Evolutionary conservation across 345 rosid genomes (phyloP).

Genomic region (Populus nigra): DNA sequence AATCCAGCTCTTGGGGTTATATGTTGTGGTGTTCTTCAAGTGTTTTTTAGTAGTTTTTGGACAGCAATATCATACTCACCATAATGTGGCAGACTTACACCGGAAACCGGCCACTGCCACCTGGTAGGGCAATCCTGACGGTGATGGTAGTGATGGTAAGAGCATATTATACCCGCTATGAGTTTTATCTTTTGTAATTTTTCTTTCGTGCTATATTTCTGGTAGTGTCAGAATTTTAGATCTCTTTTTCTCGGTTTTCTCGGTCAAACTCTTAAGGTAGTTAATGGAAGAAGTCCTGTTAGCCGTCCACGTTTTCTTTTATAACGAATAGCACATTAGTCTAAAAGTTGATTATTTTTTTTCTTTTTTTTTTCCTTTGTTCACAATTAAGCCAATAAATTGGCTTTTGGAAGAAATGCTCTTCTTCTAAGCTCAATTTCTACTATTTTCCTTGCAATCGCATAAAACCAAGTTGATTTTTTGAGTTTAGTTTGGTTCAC

Average conservation of each 20-base stretch:
- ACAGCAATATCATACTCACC: slow-evolving; percentile 7
- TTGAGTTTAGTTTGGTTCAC: too few species aligned
- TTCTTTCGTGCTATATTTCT: not conserved
- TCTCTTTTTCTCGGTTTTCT: too few species aligned
- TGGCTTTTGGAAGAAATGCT: too few species aligned
- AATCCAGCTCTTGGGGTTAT: not conserved
- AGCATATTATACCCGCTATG: not conserved
- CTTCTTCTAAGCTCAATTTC: too few species aligned
- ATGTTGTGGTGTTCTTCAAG: slow-evolving; percentile 13
- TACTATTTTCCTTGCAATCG: too few species aligned
- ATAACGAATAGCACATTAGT: not conserved
- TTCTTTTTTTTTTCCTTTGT: too few species aligned
- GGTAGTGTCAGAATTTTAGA: not conserved
- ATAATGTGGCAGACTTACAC: slow-evolving; percentile 27
- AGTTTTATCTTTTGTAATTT: too few species aligned
- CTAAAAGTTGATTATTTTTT: too few species aligned
- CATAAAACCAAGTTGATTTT: too few species aligned
- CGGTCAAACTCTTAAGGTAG: not conserved
- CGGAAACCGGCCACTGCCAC: slow-evolving; percentile 95
- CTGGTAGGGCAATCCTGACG: slow-evolving; percentile 95
- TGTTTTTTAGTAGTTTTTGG: slow-evolving; percentile 23
- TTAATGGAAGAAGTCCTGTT: not conserved
- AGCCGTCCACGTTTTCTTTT: not conserved
- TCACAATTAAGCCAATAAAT: too few species aligned
- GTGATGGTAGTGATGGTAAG: slow-evolving; percentile 90